Base-by-base conservation (phyloP, 495 filamentous ascomycete genomes). In the Letharia lupina region DNA sequence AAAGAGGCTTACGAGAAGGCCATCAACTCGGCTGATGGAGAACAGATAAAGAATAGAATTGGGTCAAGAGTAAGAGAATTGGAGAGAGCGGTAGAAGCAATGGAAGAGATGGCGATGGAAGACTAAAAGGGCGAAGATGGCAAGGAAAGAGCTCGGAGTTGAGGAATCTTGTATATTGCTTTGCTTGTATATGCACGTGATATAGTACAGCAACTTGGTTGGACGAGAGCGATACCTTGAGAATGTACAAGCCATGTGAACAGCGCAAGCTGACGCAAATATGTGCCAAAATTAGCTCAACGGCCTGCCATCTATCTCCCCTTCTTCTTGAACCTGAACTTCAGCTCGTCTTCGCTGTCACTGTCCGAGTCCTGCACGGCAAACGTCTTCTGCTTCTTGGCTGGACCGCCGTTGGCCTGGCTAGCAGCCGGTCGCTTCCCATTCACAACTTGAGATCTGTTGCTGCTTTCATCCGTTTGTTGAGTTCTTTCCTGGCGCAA, bases 311-410 rank as follows among this genome's bases (percentile, higher is more conserved):
- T 33, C 71, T 73, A 72, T 62, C 64, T 65, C 16, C 58, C 61
- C 58, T 59, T 62, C 67, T 68, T 69, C 59, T 54, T 66, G 33
- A 82, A 82, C 57, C 76, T 74, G 69, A 84, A 84, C 69, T 78
- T 79, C 61, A 84, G 70, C 66, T 79, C 82, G 72, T 84, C 82
- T 41, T 82, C 81, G 67, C 77, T 80, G 62, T 81, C 81, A 23
- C 78, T 80, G 67, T 77, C 50, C 71, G 73, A 42, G 61, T 73
- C 60, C 70, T 69, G 65, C 47, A 69, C 61, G 69, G 69, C 62
- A 48, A 71, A 61, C 33, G 63, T 68, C 65, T 79, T 75, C 52
- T 77, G 72, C 59, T 76, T 78, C 72, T 84, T 86, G 9, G 78
- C 68, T 44, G 78, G 76, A 18, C 75, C 66, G 58, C 74, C 73